A percentile compares a stretch with the other conserved stretches of the same genome.
Evolutionary conservation across 768 basidiomycete genomes (phyloP).

Genomic region (Suillus discolor): DNA sequence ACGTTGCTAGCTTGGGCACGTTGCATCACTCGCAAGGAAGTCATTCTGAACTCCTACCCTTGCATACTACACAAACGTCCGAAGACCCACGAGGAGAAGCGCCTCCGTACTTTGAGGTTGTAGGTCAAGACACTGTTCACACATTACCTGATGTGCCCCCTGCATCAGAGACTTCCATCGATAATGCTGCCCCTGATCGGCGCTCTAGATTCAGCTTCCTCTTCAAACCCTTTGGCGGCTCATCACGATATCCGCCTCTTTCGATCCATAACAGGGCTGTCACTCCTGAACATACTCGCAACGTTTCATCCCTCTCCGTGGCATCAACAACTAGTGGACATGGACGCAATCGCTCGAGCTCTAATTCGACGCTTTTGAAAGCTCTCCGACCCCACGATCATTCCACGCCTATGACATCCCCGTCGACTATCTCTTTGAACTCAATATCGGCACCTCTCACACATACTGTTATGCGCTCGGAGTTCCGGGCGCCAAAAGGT

Average conservation of each 20-base stretch:
- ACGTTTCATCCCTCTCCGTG: constrained; percentile 24
- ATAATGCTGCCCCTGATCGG: constrained; percentile 20
- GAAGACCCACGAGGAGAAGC: constrained; percentile 59
- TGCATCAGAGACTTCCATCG: background rate
- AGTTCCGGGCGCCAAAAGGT: constrained; percentile 59
- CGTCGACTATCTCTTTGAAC: constrained; percentile 69
- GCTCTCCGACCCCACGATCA: constrained; percentile 42
- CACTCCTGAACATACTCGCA: constrained; percentile 21
- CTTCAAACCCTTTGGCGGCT: constrained; percentile 39
- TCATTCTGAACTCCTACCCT: constrained; percentile 21
- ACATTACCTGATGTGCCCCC: constrained; percentile 21
- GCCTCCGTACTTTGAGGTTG: constrained; percentile 68
- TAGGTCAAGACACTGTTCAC: constrained; percentile 24
- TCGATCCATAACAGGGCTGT: constrained; percentile 22
- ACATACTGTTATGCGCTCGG: constrained; percentile 71
- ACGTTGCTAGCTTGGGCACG: constrained; percentile 23
- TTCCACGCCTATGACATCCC: constrained; percentile 53
- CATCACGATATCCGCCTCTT: constrained; percentile 19
- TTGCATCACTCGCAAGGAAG: constrained; percentile 21
- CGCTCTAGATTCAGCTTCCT: constrained; percentile 55
- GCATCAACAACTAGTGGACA: constrained; percentile 29
- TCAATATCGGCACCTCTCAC: constrained; percentile 78
- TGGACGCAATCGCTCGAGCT: constrained; percentile 41
- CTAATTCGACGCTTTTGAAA: constrained; percentile 25
- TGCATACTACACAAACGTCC: constrained; percentile 13